Percentiles rank a stretch among this genome's conserved stretches.
phyloP scores from a whole-genome alignment of 345 rosid species.

The Luvunga scandens region DNA sequence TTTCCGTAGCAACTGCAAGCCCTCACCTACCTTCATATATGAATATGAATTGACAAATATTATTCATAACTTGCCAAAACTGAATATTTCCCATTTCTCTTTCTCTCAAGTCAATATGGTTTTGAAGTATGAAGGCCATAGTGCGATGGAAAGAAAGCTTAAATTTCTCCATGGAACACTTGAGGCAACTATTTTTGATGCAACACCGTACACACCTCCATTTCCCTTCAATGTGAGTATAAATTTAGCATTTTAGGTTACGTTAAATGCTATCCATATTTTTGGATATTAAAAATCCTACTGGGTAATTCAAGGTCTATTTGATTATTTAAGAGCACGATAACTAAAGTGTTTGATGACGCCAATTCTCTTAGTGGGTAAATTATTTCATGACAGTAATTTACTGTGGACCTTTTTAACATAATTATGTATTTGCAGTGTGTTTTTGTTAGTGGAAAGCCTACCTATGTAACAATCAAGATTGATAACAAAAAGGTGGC shows the following conservation, averaged over 20 bases:
- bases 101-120: background rate
- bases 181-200: constrained; percentile 76
- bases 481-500: constrained; percentile 63
- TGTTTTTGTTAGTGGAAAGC: constrained; percentile 40
- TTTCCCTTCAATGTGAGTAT: constrained; percentile 69
- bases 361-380: background rate
- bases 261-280: background rate
- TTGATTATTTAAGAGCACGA: too few relatives aligned
- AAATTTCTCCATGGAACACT: constrained; percentile 84
- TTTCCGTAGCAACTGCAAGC: constrained; percentile 22
- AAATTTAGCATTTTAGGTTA: background rate
- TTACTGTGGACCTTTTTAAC: background rate
- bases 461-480: constrained; percentile 69
- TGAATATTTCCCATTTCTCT: background rate
- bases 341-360: background rate
- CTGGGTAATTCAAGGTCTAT: background rate
- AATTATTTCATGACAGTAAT: too few relatives aligned
- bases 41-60: background rate
- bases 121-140: background rate
- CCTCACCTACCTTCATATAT: constrained; percentile 24
- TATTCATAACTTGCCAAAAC: background rate
- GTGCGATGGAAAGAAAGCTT: constrained; percentile 34
- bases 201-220: constrained; percentile 59
- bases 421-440: constrained; percentile 37
- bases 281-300: background rate